Conservation (phyloP, 2,329 filamentous ascomycete species). For the Trichophyton mentagrophytes region DNA sequence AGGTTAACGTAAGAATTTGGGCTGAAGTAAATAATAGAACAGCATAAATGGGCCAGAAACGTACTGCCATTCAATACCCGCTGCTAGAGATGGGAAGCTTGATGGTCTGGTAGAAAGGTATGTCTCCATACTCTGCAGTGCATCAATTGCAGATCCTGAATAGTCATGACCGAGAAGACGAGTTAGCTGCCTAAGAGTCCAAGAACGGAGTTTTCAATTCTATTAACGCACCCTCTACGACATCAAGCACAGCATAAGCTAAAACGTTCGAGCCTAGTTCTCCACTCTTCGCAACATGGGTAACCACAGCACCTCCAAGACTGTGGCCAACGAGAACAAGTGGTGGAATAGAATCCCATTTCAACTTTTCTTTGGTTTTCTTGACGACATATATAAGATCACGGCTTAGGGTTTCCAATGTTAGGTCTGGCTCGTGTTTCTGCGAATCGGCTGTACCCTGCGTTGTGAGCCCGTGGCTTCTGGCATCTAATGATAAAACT, state of each 20-base stretch:
- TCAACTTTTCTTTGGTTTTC: constrained; percentile 54
- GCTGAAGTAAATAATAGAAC: not conserved
- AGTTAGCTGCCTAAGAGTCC: not conserved
- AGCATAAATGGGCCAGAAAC: constrained; percentile 14
- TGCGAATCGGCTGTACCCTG: constrained; percentile 16
- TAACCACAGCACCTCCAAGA: constrained; percentile 81
- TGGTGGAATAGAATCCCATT: constrained; percentile 60
- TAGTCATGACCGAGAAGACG: not conserved
- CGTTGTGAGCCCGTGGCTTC: constrained; percentile 65
- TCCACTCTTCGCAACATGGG: constrained; percentile 60
- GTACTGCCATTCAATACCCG: constrained; percentile 83
- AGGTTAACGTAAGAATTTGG: not conserved
- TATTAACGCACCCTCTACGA: constrained; percentile 56
- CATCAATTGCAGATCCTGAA: constrained; percentile 75
- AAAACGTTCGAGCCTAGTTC: constrained; percentile 56
- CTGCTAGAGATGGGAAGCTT: constrained; percentile 62
- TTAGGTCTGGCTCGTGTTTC: constrained; percentile 48
- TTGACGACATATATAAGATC: constrained; percentile 61
- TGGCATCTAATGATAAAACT: constrained; percentile 71
- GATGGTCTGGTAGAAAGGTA: constrained; percentile 73
- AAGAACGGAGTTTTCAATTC: not conserved
- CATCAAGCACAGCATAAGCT: constrained; percentile 82
- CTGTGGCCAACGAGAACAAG: constrained; percentile 82
- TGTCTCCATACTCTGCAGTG: constrained; percentile 82
- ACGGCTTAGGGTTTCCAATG: constrained; percentile 55